Evolutionary conservation across 169 alveolate species (phyloP), one percentile per base, ranked within the genome.

Genomic region (Plasmodium cynomolgi): DNA sequence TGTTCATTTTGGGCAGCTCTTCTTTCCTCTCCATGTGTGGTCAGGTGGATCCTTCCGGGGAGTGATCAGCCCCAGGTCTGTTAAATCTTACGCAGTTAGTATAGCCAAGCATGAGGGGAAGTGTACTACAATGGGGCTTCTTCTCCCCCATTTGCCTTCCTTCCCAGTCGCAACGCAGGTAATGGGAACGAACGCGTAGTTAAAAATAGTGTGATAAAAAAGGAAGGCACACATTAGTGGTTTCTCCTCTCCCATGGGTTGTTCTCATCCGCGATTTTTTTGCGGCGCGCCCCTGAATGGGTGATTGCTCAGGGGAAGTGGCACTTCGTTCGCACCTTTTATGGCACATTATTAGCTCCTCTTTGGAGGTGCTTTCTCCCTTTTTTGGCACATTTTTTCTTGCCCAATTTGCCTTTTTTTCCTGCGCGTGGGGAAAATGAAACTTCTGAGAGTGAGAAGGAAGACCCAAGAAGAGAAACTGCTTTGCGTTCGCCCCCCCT

Each of bases 1-100:
- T 26, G 68, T 41, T 20, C 82, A 88, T 88, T 62, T 72, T 88
- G 34, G 20, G 58, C 58, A 77, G 1, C 50, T 58, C 50, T 68
- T 83, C 72, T 34, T 13, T 39, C 8, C 33, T 23, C 56, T 33
- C 83, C 34, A 34, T 39, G 29, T 6, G 23, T 4, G 29, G 0
- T 74, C 39, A 29, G 33, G 54, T 74, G 34, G 33, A 6, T 74
- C 33, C 54, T 74, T 33, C 83, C 0, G 83, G 17, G 34, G 34
- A 23, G 39, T 68, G 77, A 68, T 26, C 6, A 68, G n/a, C 37
- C 77, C 37, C n/a, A 29, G 4, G 31, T 68, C 37, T 68, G n/a
- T 68, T 0, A 23, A 23, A 68, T 68, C 20, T 23, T 68, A 4
- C n/a, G 11, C 77, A 20, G 15, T 11, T 68, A 68, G 6, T 1